Percentiles rank a stretch among this genome's conserved stretches.
These are phyloP conservation scores for Fusarium agapanthi DNA, from an alignment of 2,329 filamentous ascomycete species.

Conservation along the genomic window DNA sequence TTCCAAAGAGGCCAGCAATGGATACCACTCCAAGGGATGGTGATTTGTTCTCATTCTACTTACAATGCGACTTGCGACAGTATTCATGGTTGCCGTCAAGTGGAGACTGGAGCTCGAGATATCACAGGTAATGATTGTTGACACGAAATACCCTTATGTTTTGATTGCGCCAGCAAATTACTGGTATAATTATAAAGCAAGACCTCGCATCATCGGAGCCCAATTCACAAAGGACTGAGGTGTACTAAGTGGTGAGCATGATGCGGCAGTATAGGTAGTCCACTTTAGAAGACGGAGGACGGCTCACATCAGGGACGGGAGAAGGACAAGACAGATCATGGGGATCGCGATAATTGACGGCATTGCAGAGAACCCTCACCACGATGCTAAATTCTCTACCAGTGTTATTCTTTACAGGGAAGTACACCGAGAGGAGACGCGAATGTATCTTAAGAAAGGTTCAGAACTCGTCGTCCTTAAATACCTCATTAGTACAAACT, in stretches of 20 bases:
- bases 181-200: neutral
- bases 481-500: neutral
- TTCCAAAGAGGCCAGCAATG: constrained; percentile 70
- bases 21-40: constrained; percentile 56
- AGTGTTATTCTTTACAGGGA: neutral
- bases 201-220: neutral
- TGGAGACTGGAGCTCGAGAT: neutral
- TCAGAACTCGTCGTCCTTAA: neutral
- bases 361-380: neutral
- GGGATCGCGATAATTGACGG: neutral
- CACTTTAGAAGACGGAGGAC: neutral
- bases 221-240: neutral
- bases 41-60: constrained; percentile 41
- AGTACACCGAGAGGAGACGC: neutral
- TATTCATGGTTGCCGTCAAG: neutral
- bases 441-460: neutral
- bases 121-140: too few species aligned
- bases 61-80: constrained; percentile 25
- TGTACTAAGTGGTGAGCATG: neutral
- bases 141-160: neutral
- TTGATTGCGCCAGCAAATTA: neutral
- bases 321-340: neutral
- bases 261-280: neutral
- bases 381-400: neutral
- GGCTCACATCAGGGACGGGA: neutral